Percentiles rank a stretch among this genome's conserved stretches.
Evolutionary conservation across 2,329 filamentous ascomycete species (phyloP).

Genomic region (Phaeosphaeriaceae sp.): DNA sequence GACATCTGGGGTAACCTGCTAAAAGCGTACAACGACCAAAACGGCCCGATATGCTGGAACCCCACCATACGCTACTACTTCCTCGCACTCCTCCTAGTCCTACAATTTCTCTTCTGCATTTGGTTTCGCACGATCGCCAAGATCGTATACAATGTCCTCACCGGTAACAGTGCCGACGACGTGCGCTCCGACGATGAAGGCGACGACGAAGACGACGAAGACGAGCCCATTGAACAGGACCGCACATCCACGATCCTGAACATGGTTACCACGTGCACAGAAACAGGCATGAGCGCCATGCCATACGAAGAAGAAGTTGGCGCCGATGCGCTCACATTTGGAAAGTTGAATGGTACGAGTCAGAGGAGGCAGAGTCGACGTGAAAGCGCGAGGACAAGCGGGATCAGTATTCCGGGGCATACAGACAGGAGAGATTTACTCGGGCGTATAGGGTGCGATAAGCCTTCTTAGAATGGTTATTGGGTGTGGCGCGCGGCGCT

Average conservation of each 20-base stretch:
- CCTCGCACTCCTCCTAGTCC: slow-evolving; percentile 73
- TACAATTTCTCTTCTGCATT: slow-evolving; percentile 80
- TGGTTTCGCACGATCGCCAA: slow-evolving; percentile 92
- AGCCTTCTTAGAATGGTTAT: slow-evolving; percentile 52
- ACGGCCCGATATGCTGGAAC: slow-evolving; percentile 82
- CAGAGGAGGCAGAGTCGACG: slow-evolving; percentile 59
- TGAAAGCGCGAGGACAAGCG: slow-evolving; percentile 56
- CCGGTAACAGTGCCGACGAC: slow-evolving; percentile 81
- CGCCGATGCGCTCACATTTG: slow-evolving; percentile 72
- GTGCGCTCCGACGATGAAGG: slow-evolving; percentile 85
- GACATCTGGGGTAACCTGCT: slow-evolving; percentile 65
- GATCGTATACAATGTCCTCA: slow-evolving; percentile 80
- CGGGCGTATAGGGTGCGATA: slow-evolving; percentile 82
- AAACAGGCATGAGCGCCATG: slow-evolving; percentile 34
- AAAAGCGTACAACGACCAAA: slow-evolving; percentile 73
- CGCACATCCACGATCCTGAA: slow-evolving; percentile 28
- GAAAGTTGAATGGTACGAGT: slow-evolving; percentile 50
- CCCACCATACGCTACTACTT: slow-evolving; percentile 76
- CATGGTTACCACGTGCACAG: slow-evolving; percentile 36
- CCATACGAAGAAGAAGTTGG: slow-evolving; percentile 75
- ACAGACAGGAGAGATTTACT: slow-evolving; percentile 81
- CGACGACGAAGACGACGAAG: slow-evolving; percentile 60
- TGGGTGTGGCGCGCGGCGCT: not conserved
- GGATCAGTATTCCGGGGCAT: slow-evolving; percentile 70
- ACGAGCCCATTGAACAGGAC: slow-evolving; percentile 43